Base-by-base conservation (phyloP, 1,284 basidiomycete genomes). In the Vanrija sp. region DNA sequence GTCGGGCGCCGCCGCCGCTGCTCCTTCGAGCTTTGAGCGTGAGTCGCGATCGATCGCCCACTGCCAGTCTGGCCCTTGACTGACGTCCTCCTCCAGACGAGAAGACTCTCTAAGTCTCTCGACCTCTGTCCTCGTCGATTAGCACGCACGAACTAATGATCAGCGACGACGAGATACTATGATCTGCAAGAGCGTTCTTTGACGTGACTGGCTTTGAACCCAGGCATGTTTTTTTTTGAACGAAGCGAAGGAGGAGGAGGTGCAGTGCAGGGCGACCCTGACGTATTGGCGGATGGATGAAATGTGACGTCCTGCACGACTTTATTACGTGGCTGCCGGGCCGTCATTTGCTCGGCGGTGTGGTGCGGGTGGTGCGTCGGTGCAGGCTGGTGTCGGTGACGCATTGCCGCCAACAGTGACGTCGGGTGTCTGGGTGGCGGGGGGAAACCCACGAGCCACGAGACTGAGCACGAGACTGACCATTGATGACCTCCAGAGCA, bases 1-100 rank as follows among this genome's bases (percentile, higher is more conserved):
- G 15, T 19, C 31, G 25, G 18, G 37, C 18, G 16, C 23, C 39
- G 38, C 50, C 43, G 18, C 65, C 20, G 63, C 67, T 44, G 68
- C 70, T 46, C 66, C 71, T 41, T 67, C 69, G 25, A 67, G 57
- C 58, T 70, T 71, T 43, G 71, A 68, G 61, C 67, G 70, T 71
- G 55, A 67, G 68, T 67, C 16, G 2, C 15, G 36, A 20, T 20
- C 16, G n/a, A n/a, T 25, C 10, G 41, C 19, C 2, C 14, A 3
- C 6, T 25, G 24, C 10, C 41, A 4, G 7, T 1, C 19, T 23
- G 23, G n/a, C n/a, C 23, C 9, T 31, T 12, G n/a, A 43, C 51
- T 53, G 45, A 48, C 27, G 7, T 19, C 27, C 16, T 15, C 6
- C 5, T 23, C 12, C 51, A 69, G 68, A 71, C 63, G 69, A 68